These are phyloP conservation scores for Huntiella moniliformis DNA, from an alignment of 2,329 filamentous ascomycete species.

Conservation along the genomic window DNA sequence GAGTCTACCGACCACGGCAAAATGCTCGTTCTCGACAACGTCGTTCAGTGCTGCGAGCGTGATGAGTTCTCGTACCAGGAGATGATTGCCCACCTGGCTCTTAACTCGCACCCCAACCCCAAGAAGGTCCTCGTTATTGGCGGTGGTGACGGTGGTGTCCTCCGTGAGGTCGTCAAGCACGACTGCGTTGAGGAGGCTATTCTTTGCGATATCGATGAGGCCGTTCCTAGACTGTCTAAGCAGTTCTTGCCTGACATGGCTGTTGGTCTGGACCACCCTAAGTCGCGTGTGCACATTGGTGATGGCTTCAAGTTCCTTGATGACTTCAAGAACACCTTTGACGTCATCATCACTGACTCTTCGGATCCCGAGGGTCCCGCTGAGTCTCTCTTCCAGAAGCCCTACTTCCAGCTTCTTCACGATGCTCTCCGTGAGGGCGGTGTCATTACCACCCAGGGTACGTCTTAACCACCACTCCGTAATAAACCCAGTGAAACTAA, in stretches of 20 bases:
- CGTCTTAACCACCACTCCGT: conserved; percentile 40
- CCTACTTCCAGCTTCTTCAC: conserved; percentile 88
- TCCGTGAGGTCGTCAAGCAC: conserved; percentile 98
- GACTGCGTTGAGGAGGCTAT: conserved; percentile 88
- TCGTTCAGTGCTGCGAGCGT: conserved; percentile 95
- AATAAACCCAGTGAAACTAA: not conserved
- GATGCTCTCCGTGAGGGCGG: conserved; percentile 84
- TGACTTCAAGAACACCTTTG: conserved; percentile 92
- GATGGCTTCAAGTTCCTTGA: conserved; percentile 98
- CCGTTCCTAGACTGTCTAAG: conserved; percentile 96
- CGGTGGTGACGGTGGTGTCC: conserved; percentile 89
- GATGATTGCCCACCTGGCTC: conserved; percentile 97
- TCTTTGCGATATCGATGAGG: conserved; percentile 97
- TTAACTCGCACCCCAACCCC: conserved; percentile 96
- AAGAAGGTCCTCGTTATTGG: conserved; percentile 98
- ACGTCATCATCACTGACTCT: conserved; percentile 98
- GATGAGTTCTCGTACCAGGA: conserved; percentile 99
- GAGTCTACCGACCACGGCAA: conserved; percentile 94
- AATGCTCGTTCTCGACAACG: conserved; percentile 93
- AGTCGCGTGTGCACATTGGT: conserved; percentile 78
- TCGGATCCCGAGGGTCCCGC: conserved; percentile 94
- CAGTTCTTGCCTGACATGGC: conserved; percentile 92
- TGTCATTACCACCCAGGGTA: conserved; percentile 99
- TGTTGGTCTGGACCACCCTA: conserved; percentile 82
- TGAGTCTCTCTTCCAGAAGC: conserved; percentile 93